Evolutionary conservation across 352 stramenopile species (phyloP), one percentile per base, ranked within the genome.

Genomic region (Phytophthora europaea): DNA sequence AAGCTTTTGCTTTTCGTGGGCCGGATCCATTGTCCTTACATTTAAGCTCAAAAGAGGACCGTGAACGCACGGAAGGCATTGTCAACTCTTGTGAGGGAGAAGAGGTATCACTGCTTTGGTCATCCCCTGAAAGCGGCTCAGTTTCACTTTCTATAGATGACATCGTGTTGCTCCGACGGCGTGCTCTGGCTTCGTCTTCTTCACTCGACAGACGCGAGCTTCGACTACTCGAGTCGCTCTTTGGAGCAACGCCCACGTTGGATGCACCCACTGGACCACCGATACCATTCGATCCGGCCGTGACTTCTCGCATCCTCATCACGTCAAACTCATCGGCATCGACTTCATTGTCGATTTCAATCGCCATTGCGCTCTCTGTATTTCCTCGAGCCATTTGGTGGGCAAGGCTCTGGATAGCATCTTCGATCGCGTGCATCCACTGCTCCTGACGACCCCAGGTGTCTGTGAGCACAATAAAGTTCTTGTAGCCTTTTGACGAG

Each of bases 281-380:
- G n/a, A 65, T 57, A 18, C 61, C 63, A 52, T 52, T 55, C 22
- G 55, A 54, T 5, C 65, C 61, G 64, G 52, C 38, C 9, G 67
- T 75, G 8, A 76, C 54, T 66, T 78, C 72, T 60, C 64, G 65
- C 61, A 89, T 84, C 13, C 75, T 75, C 59, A 83, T 80, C 69
- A 94, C 64, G 36, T 94, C 84, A 73, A 94, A 91, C 53, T 93
- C 84, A 34, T 90, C 86, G 4, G 85, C 71, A 40, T 96, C 90
- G 13, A 94, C 87, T 84, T 96, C 90, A 63, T 96, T 96, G 72
- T 96, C 90, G 62, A 96, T 95, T 43, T 96, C 90, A 65, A 96
- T 95, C 10, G 88, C 88, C 56, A 96, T 83, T 1, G 90, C 90
- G 33, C 81, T 93, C 33, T 89, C 88, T 18, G 84, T 83, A 55